Evolutionary conservation across 2,329 filamentous ascomycete genomes (phyloP).

Genomic region (Ilyonectria sp.): DNA sequence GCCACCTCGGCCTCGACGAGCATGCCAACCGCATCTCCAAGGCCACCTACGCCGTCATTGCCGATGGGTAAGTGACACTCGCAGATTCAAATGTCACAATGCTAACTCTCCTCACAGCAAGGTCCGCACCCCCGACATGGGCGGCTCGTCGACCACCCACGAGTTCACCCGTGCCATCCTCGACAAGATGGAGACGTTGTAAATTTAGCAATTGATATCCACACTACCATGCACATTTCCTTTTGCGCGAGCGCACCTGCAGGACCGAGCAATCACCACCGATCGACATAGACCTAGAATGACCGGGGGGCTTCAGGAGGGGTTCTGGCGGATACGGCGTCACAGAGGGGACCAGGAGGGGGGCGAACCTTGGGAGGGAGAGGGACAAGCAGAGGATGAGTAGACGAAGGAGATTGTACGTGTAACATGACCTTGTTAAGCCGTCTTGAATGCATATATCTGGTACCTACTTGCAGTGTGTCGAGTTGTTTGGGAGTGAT

Average conservation of each 20-base stretch:
- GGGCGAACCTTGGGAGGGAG: slow-evolving; percentile 27
- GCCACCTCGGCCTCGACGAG: slow-evolving; percentile 96
- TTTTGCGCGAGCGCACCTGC: slow-evolving; percentile 29
- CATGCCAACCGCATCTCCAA: slow-evolving; percentile 99
- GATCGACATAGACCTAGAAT: slow-evolving; percentile 41
- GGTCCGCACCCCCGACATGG: slow-evolving; percentile 95
- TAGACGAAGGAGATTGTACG: slow-evolving; percentile 43
- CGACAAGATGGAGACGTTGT: slow-evolving; percentile 91
- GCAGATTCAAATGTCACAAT: not conserved
- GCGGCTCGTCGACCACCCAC: slow-evolving; percentile 89
- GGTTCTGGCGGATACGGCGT: slow-evolving; percentile 37
- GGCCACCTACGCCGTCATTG: slow-evolving; percentile 83
- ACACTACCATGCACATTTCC: slow-evolving; percentile 31
- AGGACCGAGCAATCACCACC: slow-evolving; percentile 34
- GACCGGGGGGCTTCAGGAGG: slow-evolving; percentile 25
- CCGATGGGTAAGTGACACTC: slow-evolving; percentile 81
- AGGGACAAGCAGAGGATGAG: slow-evolving; percentile 11
- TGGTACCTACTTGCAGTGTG: not conserved
- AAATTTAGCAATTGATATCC: slow-evolving; percentile 55
- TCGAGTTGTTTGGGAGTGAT: not conserved
- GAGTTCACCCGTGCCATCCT: slow-evolving; percentile 96
- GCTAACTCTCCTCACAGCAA: slow-evolving; percentile 73
- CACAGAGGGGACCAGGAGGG: slow-evolving; percentile 9
- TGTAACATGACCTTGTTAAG: slow-evolving; percentile 45
- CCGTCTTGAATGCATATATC: slow-evolving; percentile 45